A percentile compares a stretch with the other conserved stretches of the same genome.
Evolutionary conservation across 208 protist genomes (phyloP).

Genomic region (Zelonia costaricensis): DNA sequence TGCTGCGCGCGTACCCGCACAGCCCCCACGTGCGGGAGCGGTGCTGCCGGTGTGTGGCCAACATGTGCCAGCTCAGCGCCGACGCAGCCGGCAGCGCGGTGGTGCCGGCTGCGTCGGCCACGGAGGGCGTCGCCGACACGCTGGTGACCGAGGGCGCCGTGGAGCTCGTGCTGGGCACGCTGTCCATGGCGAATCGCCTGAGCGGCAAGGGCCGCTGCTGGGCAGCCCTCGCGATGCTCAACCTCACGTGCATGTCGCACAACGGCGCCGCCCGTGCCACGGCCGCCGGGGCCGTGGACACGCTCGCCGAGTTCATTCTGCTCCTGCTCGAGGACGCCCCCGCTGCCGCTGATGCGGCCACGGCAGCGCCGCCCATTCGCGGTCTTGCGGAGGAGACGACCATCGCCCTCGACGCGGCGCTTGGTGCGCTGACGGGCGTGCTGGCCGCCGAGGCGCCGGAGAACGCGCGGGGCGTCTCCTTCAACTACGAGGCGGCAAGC

Average conservation of each 20-base stretch:
- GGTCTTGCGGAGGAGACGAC: constrained; percentile 23
- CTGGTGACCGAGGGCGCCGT: constrained; percentile 68
- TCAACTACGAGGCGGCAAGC: constrained; percentile 54
- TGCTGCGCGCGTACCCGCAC: constrained; percentile 61
- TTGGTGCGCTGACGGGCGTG: constrained; percentile 55
- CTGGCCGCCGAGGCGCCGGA: constrained; percentile 57
- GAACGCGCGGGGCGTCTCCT: constrained; percentile 49
- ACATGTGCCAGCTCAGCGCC: constrained; percentile 65
- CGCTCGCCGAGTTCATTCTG: constrained; percentile 49
- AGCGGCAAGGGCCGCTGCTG: constrained; percentile 54
- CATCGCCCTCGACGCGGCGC: constrained; percentile 53
- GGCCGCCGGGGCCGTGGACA: constrained; percentile 38
- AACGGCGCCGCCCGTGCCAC: constrained; percentile 38
- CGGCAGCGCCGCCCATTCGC: background rate
- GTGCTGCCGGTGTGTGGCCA: constrained; percentile 83
- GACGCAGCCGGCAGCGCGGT: background rate
- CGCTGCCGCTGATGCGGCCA: background rate
- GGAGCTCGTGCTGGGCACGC: constrained; percentile 62
- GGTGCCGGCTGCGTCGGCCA: background rate
- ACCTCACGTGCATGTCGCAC: constrained; percentile 69
- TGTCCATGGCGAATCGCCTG: constrained; percentile 44
- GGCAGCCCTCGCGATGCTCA: constrained; percentile 61
- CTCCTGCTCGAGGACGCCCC: constrained; percentile 30
- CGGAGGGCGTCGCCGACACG: constrained; percentile 31
- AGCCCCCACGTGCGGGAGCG: constrained; percentile 54